Evolutionary conservation across 805 yeast genomes (phyloP).

Genomic region (Cyberlindnera maritima): DNA sequence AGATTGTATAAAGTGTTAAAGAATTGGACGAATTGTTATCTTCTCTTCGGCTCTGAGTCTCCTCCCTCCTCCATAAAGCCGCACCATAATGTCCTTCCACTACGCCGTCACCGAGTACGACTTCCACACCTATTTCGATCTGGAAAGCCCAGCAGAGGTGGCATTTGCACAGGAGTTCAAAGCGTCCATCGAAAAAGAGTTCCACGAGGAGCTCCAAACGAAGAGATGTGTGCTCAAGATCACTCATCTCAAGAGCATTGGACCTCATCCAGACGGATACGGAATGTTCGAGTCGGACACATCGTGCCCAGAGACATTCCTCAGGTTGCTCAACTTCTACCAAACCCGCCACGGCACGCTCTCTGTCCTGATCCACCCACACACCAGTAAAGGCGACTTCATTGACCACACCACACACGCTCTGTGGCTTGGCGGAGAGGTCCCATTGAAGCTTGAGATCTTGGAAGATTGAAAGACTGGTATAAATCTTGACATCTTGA

Average conservation of each 20-base stretch:
- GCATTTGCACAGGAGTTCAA: slow-evolving; percentile 37
- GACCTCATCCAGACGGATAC: slow-evolving; percentile 51
- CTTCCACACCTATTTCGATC: slow-evolving; percentile 51
- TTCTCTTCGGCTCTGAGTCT: no score
- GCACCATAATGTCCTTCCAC: slow-evolving; percentile 22
- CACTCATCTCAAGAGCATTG: slow-evolving; percentile 49
- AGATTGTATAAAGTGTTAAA: no score
- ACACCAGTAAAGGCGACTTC: slow-evolving; percentile 35
- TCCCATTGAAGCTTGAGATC: slow-evolving; percentile 19
- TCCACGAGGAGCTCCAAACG: slow-evolving; percentile 36
- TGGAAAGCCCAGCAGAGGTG: slow-evolving; percentile 28
- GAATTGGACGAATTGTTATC: no score
- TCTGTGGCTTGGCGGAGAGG: slow-evolving; percentile 53
- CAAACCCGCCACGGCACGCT: slow-evolving; percentile 51
- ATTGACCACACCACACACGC: slow-evolving; percentile 54
- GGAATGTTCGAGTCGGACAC: slow-evolving; percentile 60
- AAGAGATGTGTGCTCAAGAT: slow-evolving; percentile 42
- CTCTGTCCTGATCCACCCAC: slow-evolving; percentile 56
- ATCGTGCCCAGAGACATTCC: slow-evolving; percentile 42
- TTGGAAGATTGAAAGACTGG: slow-evolving; percentile 1
- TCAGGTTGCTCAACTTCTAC: slow-evolving; percentile 45
- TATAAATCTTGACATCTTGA: neutral
- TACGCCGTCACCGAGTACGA: slow-evolving; percentile 42
- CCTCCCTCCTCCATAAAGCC: no score
- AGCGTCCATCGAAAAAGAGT: slow-evolving; percentile 38